phyloP scores from a whole-genome alignment of 164 flowering plant genomes.

The Protea cynaroides region DNA sequence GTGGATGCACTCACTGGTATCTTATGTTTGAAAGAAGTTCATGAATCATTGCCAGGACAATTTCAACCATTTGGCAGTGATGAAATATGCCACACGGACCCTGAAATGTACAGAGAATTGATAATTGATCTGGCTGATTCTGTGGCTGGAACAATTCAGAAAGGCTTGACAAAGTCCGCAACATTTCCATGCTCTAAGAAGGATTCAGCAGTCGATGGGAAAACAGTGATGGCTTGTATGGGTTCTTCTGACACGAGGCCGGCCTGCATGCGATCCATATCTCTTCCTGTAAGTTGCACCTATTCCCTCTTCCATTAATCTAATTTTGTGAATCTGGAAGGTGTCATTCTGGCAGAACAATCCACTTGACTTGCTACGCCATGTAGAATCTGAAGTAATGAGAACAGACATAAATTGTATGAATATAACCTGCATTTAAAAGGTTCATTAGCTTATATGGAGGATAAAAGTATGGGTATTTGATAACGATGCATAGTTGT shows the following conservation, averaged over 20 bases:
- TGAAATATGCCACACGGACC: conserved; percentile 1
- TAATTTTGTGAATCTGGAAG: no score
- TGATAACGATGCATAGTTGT: no score
- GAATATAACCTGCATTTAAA: no score
- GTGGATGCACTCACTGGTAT: conserved; percentile 14
- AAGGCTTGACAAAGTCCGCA: conserved; percentile 28
- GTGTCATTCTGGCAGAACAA: no score
- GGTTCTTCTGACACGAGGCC: conserved; percentile 8
- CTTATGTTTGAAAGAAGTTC: conserved; percentile 24
- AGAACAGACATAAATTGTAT: no score
- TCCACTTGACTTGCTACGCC: no score
- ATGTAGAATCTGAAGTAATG: no score
- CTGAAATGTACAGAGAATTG: conserved; percentile 4
- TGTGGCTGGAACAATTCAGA: conserved; percentile 9
- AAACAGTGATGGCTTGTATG: conserved; percentile 13
- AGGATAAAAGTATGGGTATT: no score
- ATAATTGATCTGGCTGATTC: neutral
- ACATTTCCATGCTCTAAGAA: conserved; percentile 31
- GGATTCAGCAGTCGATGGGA: conserved; percentile 16
- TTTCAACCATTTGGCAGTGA: conserved; percentile 3
- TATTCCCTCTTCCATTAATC: neutral
- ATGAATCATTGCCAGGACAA: conserved; percentile 5
- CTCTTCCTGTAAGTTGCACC: conserved; percentile 50
- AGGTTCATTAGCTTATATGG: no score
- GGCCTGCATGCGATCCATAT: conserved; percentile 21